Conservation (phyloP, 495 filamentous ascomycete species). For the Penicillium steckii region DNA sequence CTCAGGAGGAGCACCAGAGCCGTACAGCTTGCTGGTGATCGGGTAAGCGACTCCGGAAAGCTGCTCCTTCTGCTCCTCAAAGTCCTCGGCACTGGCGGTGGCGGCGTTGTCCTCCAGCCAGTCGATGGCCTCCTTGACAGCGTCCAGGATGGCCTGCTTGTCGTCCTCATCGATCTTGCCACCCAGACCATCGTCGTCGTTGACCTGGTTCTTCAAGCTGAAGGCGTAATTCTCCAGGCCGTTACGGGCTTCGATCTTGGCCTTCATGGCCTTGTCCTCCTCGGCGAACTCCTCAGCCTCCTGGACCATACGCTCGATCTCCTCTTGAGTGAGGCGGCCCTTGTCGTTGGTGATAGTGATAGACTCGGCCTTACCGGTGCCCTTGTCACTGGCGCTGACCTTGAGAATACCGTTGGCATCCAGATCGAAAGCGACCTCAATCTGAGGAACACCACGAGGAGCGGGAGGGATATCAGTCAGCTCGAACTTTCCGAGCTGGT, state of each 20-base stretch:
- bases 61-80: slow-evolving; percentile 99
- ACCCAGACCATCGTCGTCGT: slow-evolving; percentile 94
- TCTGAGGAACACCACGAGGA: slow-evolving; percentile 97
- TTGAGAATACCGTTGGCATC: slow-evolving; percentile 99
- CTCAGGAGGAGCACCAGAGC: slow-evolving; percentile 55
- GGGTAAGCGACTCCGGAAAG: slow-evolving; percentile 94
- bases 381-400: slow-evolving; percentile 97
- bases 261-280: slow-evolving; percentile 96
- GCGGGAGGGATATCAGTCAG: slow-evolving; percentile 95
- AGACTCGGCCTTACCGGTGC: slow-evolving; percentile 95
- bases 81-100: slow-evolving; percentile 86
- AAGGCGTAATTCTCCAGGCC: slow-evolving; percentile 95
- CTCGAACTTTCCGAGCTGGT: slow-evolving; percentile 97
- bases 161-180: slow-evolving; percentile 98
- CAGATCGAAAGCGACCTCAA: slow-evolving; percentile 97
- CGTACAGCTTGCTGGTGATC: slow-evolving; percentile 97
- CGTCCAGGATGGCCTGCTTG: slow-evolving; percentile 95
- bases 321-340: slow-evolving; percentile 95
- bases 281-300: slow-evolving; percentile 98
- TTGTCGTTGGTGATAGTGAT: slow-evolving; percentile 99
- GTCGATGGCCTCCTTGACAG: slow-evolving; percentile 94
- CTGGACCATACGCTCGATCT: slow-evolving; percentile 97
- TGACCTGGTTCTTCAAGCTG: slow-evolving; percentile 98
- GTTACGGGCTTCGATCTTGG: slow-evolving; percentile 93
- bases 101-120: slow-evolving; percentile 97